Evolutionary conservation across 1,139 yeast genomes (phyloP).

Genomic region (Eremothecium gossypii): DNA sequence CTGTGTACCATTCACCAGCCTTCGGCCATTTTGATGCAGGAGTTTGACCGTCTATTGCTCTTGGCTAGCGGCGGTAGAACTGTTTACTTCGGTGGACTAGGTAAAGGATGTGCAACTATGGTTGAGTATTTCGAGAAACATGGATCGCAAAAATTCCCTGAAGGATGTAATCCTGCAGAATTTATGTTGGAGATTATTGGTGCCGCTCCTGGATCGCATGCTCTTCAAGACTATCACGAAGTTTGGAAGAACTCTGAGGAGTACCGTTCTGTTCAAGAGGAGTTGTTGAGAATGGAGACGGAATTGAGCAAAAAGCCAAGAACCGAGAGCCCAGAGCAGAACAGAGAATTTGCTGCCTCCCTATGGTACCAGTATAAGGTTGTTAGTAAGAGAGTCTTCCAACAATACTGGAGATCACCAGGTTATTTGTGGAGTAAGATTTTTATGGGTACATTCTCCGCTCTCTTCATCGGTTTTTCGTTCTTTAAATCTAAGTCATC

Average conservation of each 20-base stretch:
- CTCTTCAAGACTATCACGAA: constrained; percentile 54
- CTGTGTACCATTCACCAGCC: constrained; percentile 72
- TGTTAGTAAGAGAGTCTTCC: constrained; percentile 45
- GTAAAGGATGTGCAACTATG: constrained; percentile 44
- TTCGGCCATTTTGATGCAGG: constrained; percentile 56
- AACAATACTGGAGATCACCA: constrained; percentile 60
- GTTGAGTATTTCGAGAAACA: constrained; percentile 53
- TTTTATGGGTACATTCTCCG: constrained; percentile 38
- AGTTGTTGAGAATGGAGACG: constrained; percentile 38
- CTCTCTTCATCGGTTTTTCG: constrained; percentile 65
- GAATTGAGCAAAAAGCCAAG: constrained; percentile 25
- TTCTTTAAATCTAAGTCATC: constrained; percentile 60
- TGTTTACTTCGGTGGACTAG: constrained; percentile 66
- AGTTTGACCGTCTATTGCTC: constrained; percentile 56
- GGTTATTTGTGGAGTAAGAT: constrained; percentile 48
- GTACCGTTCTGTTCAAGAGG: constrained; percentile 35
- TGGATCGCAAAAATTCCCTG: constrained; percentile 59
- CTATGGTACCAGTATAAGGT: constrained; percentile 39
- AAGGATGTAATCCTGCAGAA: constrained; percentile 71
- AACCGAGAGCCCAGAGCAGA: constrained; percentile 3
- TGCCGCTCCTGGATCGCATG: constrained; percentile 73
- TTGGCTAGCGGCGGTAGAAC: constrained; percentile 57
- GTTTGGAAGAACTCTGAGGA: constrained; percentile 59
- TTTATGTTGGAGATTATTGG: constrained; percentile 82
- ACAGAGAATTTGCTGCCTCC: constrained; percentile 38